A percentile compares a stretch with the other conserved stretches of the same genome.
phyloP scores from a whole-genome alignment of 2,329 filamentous ascomycete genomes.

The Fusarium incarnatum region DNA sequence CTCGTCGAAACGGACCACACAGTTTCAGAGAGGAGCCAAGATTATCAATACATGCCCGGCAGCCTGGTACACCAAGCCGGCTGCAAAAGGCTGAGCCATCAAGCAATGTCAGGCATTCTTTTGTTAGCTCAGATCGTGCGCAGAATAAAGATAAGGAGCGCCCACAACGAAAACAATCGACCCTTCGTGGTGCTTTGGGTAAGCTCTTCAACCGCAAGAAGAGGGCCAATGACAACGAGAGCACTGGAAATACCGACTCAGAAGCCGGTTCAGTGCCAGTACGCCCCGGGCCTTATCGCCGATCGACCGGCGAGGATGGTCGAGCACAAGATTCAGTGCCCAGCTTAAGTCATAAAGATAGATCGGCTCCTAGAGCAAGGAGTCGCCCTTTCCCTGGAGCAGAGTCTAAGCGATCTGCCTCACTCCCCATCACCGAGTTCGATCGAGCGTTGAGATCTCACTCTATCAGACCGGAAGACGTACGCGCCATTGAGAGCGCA shows the following conservation, averaged over 20 bases:
- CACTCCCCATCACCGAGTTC: conserved; percentile 70
- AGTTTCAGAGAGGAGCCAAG: conserved; percentile 26
- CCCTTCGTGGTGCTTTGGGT: conserved; percentile 65
- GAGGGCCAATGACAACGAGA: conserved; percentile 51
- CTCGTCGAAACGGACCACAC: conserved; percentile 28
- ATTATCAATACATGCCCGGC: conserved; percentile 16
- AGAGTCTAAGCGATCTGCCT: conserved; percentile 66
- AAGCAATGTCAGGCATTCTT: conserved; percentile 60
- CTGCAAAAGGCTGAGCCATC: conserved; percentile 47
- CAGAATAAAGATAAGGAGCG: conserved; percentile 39
- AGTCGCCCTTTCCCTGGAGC: conserved; percentile 50
- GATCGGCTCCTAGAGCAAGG: conserved; percentile 53
- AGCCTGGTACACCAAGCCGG: conserved; percentile 28
- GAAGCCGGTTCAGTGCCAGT: conserved; percentile 39
- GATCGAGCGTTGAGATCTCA: conserved; percentile 71
- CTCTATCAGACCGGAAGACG: conserved; percentile 68
- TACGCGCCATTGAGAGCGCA: conserved; percentile 63
- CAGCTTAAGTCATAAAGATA: conserved; percentile 30
- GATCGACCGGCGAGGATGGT: conserved; percentile 30
- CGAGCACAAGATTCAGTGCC: conserved; percentile 28
- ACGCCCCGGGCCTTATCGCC: conserved; percentile 43
- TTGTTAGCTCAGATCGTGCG: conserved; percentile 53
- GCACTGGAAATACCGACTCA: conserved; percentile 40
- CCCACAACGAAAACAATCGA: conserved; percentile 68
- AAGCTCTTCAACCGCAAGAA: conserved; percentile 70